These are phyloP conservation scores for Aspergillus sp. DNA, from an alignment of 2,329 filamentous ascomycete genomes.

Conservation along the genomic window DNA sequence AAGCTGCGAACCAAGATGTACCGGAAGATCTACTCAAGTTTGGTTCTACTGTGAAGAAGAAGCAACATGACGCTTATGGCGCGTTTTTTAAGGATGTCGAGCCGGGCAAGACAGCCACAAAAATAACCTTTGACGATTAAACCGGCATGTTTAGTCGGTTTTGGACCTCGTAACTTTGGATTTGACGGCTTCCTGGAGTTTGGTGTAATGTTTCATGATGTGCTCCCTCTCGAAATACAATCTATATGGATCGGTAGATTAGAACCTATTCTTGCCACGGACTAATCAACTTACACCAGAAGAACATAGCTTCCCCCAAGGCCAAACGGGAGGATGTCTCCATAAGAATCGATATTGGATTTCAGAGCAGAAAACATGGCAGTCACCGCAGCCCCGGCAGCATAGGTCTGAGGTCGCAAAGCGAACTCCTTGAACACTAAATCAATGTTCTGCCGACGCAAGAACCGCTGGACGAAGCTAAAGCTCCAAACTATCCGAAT, in stretches of 20 bases:
- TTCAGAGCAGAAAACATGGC: conserved; percentile 38
- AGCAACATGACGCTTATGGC: conserved; percentile 92
- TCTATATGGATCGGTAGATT: conserved; percentile 32
- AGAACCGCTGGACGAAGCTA: conserved; percentile 71
- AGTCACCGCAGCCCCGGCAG: conserved; percentile 51
- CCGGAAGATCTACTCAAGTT: conserved; percentile 93
- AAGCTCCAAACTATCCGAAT: conserved; percentile 82
- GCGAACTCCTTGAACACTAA: conserved; percentile 51
- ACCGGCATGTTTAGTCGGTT: conserved; percentile 22
- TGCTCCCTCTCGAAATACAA: conserved; percentile 42
- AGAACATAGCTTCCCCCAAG: conserved; percentile 59
- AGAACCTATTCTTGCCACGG: conserved; percentile 20
- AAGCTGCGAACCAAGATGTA: conserved; percentile 86
- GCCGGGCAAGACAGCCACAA: conserved; percentile 80
- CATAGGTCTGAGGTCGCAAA: conserved; percentile 51
- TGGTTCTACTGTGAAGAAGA: conserved; percentile 98
- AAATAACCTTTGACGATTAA: conserved; percentile 82
- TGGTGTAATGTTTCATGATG: conserved; percentile 32
- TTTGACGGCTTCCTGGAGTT: conserved; percentile 25
- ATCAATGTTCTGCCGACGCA: conserved; percentile 52
- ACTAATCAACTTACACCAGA: conserved; percentile 61
- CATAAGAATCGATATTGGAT: conserved; percentile 23
- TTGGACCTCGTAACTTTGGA: conserved; percentile 26
- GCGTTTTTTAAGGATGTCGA: conserved; percentile 93
- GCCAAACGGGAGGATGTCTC: conserved; percentile 53